These are phyloP conservation scores for Candida suzukii DNA, from an alignment of 805 yeast genomes.

Conservation along the genomic window DNA sequence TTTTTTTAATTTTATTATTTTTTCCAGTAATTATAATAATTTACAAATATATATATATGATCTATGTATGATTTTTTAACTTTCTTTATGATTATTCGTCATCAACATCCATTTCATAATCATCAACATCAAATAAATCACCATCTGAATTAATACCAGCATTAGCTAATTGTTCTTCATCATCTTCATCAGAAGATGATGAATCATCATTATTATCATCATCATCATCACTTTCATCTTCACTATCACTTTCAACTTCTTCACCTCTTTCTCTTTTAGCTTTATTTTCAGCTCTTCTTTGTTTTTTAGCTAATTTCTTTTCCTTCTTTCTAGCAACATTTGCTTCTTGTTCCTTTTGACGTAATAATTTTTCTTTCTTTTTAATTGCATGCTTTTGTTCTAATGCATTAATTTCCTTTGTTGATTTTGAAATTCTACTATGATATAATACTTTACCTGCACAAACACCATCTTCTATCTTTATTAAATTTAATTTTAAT, in stretches of 20 bases:
- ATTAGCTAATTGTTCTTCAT: conserved; percentile 6
- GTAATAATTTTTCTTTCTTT: conserved; percentile 55
- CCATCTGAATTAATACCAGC: conserved; percentile 13
- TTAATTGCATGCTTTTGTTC: conserved; percentile 62
- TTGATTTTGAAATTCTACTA: conserved; percentile 56
- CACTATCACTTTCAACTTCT: conserved; percentile 19
- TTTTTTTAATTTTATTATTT: neutral
- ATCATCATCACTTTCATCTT: conserved; percentile 19
- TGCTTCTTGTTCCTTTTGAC: conserved; percentile 73
- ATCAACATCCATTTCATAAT: conserved; percentile 4
- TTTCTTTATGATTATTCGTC: too few relatives aligned
- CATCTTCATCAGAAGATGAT: conserved; percentile 13
- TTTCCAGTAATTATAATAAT: too few relatives aligned
- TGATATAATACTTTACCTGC: conserved; percentile 86
- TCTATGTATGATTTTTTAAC: too few relatives aligned
- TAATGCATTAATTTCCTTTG: conserved; percentile 49
- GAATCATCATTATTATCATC: conserved; percentile 17
- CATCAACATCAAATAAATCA: conserved; percentile 19
- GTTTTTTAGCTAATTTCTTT: conserved; percentile 64
- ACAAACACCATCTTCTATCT: conserved; percentile 90
- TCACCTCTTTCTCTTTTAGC: conserved; percentile 30
- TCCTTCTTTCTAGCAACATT: conserved; percentile 72
- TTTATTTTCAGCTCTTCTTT: conserved; percentile 42
- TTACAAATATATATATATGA: too few relatives aligned
- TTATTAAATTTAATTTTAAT: conserved; percentile 62